Evolutionary conservation across 208 protist genomes (phyloP).

Genomic region (Trypanosoma lewisi): DNA sequence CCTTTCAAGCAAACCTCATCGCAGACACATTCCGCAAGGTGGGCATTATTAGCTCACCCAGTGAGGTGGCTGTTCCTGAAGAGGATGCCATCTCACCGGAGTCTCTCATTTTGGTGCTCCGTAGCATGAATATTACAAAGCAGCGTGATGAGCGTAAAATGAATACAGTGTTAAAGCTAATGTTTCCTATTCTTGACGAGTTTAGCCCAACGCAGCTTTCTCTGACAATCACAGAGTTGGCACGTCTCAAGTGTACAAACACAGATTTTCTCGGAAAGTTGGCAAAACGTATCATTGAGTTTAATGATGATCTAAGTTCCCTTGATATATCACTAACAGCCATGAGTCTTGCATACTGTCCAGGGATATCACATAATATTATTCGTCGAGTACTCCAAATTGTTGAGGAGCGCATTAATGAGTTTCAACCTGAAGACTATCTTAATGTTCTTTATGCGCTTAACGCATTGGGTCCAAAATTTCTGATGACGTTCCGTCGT

Average conservation of each 20-base stretch:
- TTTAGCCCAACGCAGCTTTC: constrained; percentile 68
- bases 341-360: constrained; percentile 39
- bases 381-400: constrained; percentile 43
- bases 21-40: constrained; percentile 72
- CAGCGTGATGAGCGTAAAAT: constrained; percentile 80
- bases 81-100: constrained; percentile 77
- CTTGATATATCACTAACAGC: constrained; percentile 58
- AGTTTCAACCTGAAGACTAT: constrained; percentile 85
- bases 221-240: constrained; percentile 56
- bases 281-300: constrained; percentile 49
- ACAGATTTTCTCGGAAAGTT: constrained; percentile 59
- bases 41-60: constrained; percentile 51
- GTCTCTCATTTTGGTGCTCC: constrained; percentile 66
- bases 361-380: constrained; percentile 57
- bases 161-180: constrained; percentile 41
- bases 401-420: constrained; percentile 39
- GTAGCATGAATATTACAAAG: constrained; percentile 67
- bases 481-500: constrained; percentile 47
- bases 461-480: constrained; percentile 49
- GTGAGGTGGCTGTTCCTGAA: constrained; percentile 67
- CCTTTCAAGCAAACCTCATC: constrained; percentile 78
- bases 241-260: constrained; percentile 55
- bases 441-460: constrained; percentile 51
- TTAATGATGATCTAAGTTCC: constrained; percentile 49
- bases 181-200: constrained; percentile 69